phyloP scores from a whole-genome alignment of 1,284 basidiomycete genomes.

The Blastosporella zonata region DNA sequence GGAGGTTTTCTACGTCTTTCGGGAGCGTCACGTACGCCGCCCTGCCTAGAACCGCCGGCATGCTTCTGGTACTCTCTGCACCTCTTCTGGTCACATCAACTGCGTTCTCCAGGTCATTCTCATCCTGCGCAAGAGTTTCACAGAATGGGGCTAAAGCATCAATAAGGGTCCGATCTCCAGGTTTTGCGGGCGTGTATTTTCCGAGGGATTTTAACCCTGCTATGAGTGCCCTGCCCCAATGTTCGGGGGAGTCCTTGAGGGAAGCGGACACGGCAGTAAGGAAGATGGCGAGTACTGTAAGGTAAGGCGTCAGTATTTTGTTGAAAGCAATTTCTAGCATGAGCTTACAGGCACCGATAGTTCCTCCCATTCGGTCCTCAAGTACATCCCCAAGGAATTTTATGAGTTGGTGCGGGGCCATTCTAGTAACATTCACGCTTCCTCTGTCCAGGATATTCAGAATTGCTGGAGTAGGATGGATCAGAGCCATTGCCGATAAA shows the following conservation, averaged over 20 bases:
- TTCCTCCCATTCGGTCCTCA: slow-evolving; percentile 38
- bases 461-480: slow-evolving; percentile 1
- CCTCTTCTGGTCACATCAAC: slow-evolving; percentile 39
- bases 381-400: slow-evolving; percentile 26
- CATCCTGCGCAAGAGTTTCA: slow-evolving; percentile 26
- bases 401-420: slow-evolving; percentile 1
- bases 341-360: slow-evolving; percentile 34
- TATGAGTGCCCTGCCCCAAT: slow-evolving; percentile 27
- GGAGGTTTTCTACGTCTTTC: slow-evolving; percentile 22
- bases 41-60: slow-evolving; percentile 47
- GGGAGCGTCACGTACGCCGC: slow-evolving; percentile 43
- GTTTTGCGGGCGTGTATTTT: slow-evolving; percentile 48
- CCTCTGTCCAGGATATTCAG: not conserved
- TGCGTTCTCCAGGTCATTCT: slow-evolving; percentile 30
- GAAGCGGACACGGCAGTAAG: slow-evolving; percentile 35
- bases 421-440: not conserved
- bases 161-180: slow-evolving; percentile 53
- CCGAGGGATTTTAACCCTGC: slow-evolving; percentile 32
- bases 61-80: slow-evolving; percentile 44
- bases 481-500: not conserved
- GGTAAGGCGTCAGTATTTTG: not conserved
- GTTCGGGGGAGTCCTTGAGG: slow-evolving; percentile 9
- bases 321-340: not conserved
- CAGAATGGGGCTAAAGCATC: slow-evolving; percentile 52
- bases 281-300: slow-evolving; percentile 50